Base-by-base conservation (phyloP, 495 filamentous ascomycete species). In the Jackrogersella multiformis region DNA sequence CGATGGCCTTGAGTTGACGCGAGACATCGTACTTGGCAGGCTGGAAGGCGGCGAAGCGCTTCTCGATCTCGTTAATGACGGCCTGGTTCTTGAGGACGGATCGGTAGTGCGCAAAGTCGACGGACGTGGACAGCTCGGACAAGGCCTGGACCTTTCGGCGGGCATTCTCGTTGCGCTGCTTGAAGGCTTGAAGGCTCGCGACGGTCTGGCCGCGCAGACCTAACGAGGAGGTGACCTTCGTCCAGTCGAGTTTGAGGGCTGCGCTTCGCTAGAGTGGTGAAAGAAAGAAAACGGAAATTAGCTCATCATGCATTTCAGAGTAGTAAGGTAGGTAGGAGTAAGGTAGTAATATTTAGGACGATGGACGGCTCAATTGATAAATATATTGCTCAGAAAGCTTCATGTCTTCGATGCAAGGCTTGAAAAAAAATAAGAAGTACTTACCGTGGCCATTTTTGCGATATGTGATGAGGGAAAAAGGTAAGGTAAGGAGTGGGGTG, bases 211-310 rank as follows among this genome's bases (percentile, higher is more conserved):
- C 96, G 82, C 91, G 92, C 79, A 99, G 92, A 74, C 95, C 94
- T 74, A 99, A 93, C 73, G 92, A 94, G 78, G 84, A 87, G 79
- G 88, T 88, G 76, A 98, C 87, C 82, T 92, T 92, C 81, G 84
- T 85, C 96, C 96, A 99, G 88, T 99, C 95, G 86, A 99, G 88
- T 88, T 97, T 99, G 81, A 94, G 88, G 83, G 96, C 93, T 84
- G 95, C 94, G 88, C 92, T 95, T 85, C 93, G 90, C 95, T 98
- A 85, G 79, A 66, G 55, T 70, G 56, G 45, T 61, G 35, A 56
- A 7, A 42, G 51, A 32, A 39, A n/a, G 12, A 26, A 66, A 34
- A 41, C 46, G 24, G 69, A 81, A 83, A 82, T 84, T 84, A 84
- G 81, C 81, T 83, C 81, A 83, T 56, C 26, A 21, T 64, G 26